A percentile compares a stretch with the other conserved stretches of the same genome.
Evolutionary conservation across 352 stramenopile genomes (phyloP).

Genomic region (Phytophthora ohioensis): DNA sequence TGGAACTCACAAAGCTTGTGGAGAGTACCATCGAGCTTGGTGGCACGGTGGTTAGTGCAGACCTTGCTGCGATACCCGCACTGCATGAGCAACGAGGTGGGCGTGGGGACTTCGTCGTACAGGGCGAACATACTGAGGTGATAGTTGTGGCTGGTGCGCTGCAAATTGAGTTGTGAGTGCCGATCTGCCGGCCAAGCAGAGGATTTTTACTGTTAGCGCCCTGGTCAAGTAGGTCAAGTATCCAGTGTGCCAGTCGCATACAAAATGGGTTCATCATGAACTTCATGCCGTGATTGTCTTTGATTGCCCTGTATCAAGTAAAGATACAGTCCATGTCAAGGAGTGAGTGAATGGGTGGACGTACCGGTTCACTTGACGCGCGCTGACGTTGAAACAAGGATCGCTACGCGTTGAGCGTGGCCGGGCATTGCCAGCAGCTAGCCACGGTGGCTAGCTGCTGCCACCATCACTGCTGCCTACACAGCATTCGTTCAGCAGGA

Average conservation of each 20-base stretch:
- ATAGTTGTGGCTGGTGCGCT: slow-evolving; percentile 19
- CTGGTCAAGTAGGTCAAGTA: too few relatives aligned
- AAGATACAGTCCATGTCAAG: background rate
- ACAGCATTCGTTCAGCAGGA: too few relatives aligned
- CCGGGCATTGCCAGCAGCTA: too few relatives aligned
- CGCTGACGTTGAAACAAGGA: background rate
- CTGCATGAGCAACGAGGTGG: slow-evolving; percentile 33
- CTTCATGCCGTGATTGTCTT: background rate
- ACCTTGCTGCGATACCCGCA: slow-evolving; percentile 64
- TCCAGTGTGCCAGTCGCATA: too few relatives aligned
- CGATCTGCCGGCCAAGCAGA: background rate
- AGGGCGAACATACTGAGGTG: slow-evolving; percentile 21
- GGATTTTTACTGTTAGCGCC: slow-evolving; percentile 15
- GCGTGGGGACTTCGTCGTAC: slow-evolving; percentile 29
- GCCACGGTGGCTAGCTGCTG: too few relatives aligned
- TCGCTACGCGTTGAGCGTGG: background rate
- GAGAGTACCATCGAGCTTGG: slow-evolving; percentile 57
- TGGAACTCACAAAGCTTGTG: slow-evolving; percentile 73
- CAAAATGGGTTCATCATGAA: background rate
- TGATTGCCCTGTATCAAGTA: background rate
- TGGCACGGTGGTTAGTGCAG: slow-evolving; percentile 54
- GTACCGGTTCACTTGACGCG: background rate
- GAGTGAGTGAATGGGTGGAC: background rate
- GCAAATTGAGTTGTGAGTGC: slow-evolving; percentile 32
- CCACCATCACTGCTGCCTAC: too few relatives aligned